These are phyloP conservation scores for Hanseniaspora mollemarum DNA, from an alignment of 805 yeast genomes.

Conservation along the genomic window DNA sequence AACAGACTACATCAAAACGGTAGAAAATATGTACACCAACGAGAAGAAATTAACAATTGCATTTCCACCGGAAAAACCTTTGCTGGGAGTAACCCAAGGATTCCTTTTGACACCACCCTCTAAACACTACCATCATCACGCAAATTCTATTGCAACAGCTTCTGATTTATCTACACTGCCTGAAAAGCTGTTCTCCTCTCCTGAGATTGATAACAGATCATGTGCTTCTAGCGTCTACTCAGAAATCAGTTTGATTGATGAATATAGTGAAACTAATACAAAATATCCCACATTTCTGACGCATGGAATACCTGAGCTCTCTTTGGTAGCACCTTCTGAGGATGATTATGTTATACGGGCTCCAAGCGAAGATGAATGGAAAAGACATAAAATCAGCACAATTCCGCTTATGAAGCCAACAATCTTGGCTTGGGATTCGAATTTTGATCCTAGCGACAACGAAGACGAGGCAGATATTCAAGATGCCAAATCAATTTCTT, in stretches of 20 bases:
- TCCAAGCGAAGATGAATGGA: neutral
- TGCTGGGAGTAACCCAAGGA: neutral
- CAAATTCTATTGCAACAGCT: slow-evolving; percentile 2
- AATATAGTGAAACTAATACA: neutral
- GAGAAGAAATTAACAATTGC: neutral
- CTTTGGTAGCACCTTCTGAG: neutral
- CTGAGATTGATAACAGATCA: slow-evolving; percentile 12
- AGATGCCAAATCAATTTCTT: too few species aligned
- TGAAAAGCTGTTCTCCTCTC: slow-evolving; percentile 13
- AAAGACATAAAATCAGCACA: neutral
- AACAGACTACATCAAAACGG: neutral
- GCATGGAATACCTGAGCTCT: neutral
- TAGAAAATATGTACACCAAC: neutral
- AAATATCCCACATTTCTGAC: neutral
- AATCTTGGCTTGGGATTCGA: neutral
- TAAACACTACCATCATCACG: slow-evolving; percentile 2
- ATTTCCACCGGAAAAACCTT: neutral
- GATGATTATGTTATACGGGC: neutral
- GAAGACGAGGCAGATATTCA: neutral
- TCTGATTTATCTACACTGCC: slow-evolving; percentile 14
- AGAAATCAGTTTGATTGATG: neutral
- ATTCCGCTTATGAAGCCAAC: neutral
- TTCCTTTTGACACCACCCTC: neutral
- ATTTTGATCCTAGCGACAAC: neutral
- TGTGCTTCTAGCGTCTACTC: slow-evolving; percentile 14